Conservation (phyloP, 768 basidiomycete species). For the Albatrellus ellisii region DNA sequence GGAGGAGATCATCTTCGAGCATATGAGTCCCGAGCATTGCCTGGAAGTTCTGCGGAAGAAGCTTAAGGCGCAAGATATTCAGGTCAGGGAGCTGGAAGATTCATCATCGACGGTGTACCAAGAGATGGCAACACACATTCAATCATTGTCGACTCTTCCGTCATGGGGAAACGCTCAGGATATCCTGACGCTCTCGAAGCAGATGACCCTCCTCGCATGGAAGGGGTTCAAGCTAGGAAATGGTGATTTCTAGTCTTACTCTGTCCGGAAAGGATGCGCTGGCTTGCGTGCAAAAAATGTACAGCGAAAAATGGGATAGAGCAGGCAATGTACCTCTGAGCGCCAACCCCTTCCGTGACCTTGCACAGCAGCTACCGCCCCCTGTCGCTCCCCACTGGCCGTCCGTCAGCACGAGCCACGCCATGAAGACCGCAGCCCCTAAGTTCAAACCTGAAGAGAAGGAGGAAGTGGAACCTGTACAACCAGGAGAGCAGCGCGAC, state of each 20-base stretch:
- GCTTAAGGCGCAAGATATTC: constrained; percentile 31
- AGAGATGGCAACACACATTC: constrained; percentile 28
- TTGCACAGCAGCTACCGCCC: background rate
- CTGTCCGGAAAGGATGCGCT: constrained; percentile 1
- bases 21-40: constrained; percentile 37
- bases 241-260: constrained; percentile 8
- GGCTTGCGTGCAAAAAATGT: background rate
- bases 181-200: constrained; percentile 37
- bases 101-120: constrained; percentile 14
- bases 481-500: constrained; percentile 24
- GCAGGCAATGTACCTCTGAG: constrained; percentile 1
- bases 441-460: background rate
- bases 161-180: constrained; percentile 67
- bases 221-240: constrained; percentile 11
- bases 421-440: background rate
- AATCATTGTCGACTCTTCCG: constrained; percentile 28
- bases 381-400: background rate
- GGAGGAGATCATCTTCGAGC: constrained; percentile 38
- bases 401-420: background rate
- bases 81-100: constrained; percentile 24
- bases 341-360: too few relatives aligned
- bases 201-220: constrained; percentile 31
- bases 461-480: constrained; percentile 1
- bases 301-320: background rate
- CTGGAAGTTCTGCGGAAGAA: constrained; percentile 34